These are phyloP conservation scores for Pseudopithomyces maydicus DNA, from an alignment of 2,329 filamentous ascomycete species.

Conservation along the genomic window DNA sequence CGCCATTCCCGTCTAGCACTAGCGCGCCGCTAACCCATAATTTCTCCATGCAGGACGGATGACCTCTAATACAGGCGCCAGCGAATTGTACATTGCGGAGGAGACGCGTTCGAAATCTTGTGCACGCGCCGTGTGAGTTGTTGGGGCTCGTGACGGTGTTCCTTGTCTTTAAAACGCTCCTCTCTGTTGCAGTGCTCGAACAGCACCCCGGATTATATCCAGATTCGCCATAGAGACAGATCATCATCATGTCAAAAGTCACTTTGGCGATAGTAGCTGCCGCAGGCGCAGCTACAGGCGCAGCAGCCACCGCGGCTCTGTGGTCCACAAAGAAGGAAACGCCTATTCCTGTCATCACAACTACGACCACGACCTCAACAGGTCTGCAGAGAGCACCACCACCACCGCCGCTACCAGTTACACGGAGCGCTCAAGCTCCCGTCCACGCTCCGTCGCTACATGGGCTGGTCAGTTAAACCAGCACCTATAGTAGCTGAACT, in stretches of 20 bases:
- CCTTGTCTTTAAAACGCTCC: conserved; percentile 21
- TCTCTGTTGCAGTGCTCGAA: background rate
- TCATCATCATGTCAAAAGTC: conserved; percentile 55
- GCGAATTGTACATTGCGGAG: conserved; percentile 30
- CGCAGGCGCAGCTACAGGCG: conserved; percentile 54
- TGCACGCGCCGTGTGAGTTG: conserved; percentile 39
- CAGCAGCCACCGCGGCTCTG: conserved; percentile 54
- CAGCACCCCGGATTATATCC: background rate
- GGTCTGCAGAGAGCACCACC: conserved; percentile 30
- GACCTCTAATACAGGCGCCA: conserved; percentile 33
- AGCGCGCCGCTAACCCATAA: conserved; percentile 14
- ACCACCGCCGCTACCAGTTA: conserved; percentile 28
- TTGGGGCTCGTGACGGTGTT: conserved; percentile 23
- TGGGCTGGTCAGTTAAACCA: background rate
- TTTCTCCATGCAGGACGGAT: conserved; percentile 31
- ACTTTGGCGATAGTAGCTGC: conserved; percentile 56
- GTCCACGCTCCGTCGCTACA: background rate
- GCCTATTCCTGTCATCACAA: conserved; percentile 33
- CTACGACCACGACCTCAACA: conserved; percentile 42
- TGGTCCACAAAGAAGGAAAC: conserved; percentile 46
- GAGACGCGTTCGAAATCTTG: conserved; percentile 44
- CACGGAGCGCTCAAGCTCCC: background rate
- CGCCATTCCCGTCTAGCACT: conserved; percentile 21
- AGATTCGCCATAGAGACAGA: background rate
- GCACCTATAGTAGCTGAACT: too few relatives aligned